phyloP scores from a whole-genome alignment of 805 yeast species.

The Saccharomycopsis sp. region DNA sequence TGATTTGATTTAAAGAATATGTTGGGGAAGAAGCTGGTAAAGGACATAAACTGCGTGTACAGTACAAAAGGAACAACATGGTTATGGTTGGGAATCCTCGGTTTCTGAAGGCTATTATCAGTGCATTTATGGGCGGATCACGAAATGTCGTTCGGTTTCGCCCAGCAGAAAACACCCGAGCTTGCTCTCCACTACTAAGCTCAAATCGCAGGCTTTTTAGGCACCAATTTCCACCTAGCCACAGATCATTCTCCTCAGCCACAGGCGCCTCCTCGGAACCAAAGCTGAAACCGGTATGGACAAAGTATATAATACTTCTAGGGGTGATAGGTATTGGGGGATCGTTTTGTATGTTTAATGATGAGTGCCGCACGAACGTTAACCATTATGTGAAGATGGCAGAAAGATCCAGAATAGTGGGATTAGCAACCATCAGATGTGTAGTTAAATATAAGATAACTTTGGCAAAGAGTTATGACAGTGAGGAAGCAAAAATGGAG shows the following conservation, averaged over 20 bases:
- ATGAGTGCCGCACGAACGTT: constrained; percentile 30
- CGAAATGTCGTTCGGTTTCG: neutral
- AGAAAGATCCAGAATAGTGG: constrained; percentile 55
- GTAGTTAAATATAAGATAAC: constrained; percentile 60
- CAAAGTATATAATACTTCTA: neutral
- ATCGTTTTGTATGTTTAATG: constrained; percentile 33
- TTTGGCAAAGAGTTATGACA: constrained; percentile 38
- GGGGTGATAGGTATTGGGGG: constrained; percentile 1
- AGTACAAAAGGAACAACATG: neutral
- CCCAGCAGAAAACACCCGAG: neutral
- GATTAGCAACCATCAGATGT: constrained; percentile 66
- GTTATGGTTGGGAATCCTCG: neutral
- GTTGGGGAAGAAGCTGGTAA: too few relatives aligned
- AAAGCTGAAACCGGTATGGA: too few relatives aligned
- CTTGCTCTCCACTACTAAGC: neutral
- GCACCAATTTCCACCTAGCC: neutral
- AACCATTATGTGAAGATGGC: constrained; percentile 33
- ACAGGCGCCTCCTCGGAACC: neutral
- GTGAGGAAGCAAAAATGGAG: constrained; percentile 36
- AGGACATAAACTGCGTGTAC: neutral
- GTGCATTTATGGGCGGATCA: neutral
- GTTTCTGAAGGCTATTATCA: neutral
- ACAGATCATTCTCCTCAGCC: neutral
- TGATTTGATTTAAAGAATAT: too few relatives aligned
- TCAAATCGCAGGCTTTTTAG: neutral